Evolutionary conservation across 2,329 filamentous ascomycete species (phyloP), one percentile per base, ranked within the genome.

Genomic region (Sporothrix humicola): DNA sequence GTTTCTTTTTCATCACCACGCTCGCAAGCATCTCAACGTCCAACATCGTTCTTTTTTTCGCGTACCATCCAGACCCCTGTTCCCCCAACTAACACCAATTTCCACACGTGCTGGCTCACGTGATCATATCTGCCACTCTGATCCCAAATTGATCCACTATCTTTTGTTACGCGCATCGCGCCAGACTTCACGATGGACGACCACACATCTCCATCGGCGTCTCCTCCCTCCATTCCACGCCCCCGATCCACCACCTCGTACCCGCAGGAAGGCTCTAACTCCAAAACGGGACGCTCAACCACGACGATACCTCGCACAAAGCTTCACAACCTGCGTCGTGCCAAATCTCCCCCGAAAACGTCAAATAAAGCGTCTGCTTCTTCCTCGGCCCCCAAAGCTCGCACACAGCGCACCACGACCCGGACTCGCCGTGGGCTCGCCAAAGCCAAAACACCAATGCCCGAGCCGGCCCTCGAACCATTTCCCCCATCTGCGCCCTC

Each of bases 371-470:
- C 54, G 2, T 58, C 37, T 46, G 17, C 68, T n/a, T 20, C 50
- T 52, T 69, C 54, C 13, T 42, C 69, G 7, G 5, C 37, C 44
- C 31, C 23, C 4, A 26, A 8, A 12, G 23, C 65, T 15, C 65
- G 23, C 46, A 13, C 8, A 26, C 31, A 46, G 44, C 65, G 46
- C 46, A 52, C 13, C 15, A 37, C 65, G 48, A 23, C 65, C 17
- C 65, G 15, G 23, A 23, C 65, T n/a, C 65, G 23, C 9, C 46
- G 46, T 23, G 61, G 42, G 42, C 42, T 66, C 7, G 26, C 42
- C 42, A 26, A 37, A 68, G 23, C 65, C 13, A 46, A 50, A 15
- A 50, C 20, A 65, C 68, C 73, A 74, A 74, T 74, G 73, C 69
- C 73, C 54, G 52, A 68, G 69, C 20, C 37, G 52, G 63, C 63